Conservation (phyloP, 75 land plant species). For the Pinus albicaulis region DNA sequence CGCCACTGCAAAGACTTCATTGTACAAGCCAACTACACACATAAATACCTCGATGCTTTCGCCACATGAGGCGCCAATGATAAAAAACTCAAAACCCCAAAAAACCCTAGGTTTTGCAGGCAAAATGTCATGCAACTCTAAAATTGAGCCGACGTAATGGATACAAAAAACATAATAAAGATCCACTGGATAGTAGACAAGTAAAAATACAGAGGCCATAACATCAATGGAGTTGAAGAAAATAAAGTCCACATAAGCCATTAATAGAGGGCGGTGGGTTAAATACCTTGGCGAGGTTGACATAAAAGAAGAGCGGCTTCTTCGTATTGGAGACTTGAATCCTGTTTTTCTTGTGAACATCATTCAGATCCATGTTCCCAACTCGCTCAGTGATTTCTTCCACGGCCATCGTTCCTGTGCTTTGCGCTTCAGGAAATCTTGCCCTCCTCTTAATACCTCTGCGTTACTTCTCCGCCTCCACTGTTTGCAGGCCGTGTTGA, state of each 20-base stretch:
- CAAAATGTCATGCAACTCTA: too few relatives aligned
- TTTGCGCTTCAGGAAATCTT: neutral
- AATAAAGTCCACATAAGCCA: neutral
- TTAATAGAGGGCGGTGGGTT: too few relatives aligned
- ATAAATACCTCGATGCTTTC: neutral
- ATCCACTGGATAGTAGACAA: neutral
- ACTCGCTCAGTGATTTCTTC: neutral
- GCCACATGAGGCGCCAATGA: neutral
- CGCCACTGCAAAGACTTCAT: neutral
- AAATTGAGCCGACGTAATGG: too few relatives aligned
- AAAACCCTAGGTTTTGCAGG: neutral
- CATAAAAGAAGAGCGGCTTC: slow-evolving; percentile 75
- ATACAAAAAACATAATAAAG: neutral
- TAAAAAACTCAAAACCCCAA: neutral
- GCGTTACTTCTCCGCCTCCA: neutral
- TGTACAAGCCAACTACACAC: neutral
- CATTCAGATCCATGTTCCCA: neutral
- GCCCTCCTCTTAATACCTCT: neutral
- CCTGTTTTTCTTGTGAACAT: slow-evolving; percentile 20
- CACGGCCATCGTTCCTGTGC: neutral
- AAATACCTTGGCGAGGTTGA: slow-evolving; percentile 68
- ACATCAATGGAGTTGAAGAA: neutral
- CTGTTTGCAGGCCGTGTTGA: neutral
- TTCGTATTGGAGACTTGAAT: slow-evolving; percentile 76
- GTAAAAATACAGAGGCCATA: neutral